phyloP scores from a whole-genome alignment of 768 basidiomycete species.

The Xerocomus spinulosus region DNA sequence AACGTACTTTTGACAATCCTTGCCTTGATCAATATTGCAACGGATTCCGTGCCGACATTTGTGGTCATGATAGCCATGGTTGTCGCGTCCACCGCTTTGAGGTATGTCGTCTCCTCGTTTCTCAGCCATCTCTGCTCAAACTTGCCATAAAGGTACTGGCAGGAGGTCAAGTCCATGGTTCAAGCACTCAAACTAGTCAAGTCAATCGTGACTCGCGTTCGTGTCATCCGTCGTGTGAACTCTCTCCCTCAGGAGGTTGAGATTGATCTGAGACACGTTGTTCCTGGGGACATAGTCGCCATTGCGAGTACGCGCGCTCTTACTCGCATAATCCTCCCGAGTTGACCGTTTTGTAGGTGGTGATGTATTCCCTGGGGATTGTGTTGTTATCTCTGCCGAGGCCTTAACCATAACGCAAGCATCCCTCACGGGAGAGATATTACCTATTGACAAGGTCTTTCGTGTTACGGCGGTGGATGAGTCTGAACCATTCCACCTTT shows the following conservation, averaged over 20 bases:
- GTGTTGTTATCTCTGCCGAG: conserved; percentile 31
- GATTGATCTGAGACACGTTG: conserved; percentile 28
- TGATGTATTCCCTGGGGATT: conserved; percentile 36
- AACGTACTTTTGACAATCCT: conserved; percentile 31
- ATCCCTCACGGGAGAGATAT: conserved; percentile 34
- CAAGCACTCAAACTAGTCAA: conserved; percentile 33
- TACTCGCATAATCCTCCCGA: not conserved
- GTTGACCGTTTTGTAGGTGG: conserved; percentile 18
- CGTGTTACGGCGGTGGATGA: conserved; percentile 13
- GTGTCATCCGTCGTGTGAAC: conserved; percentile 26
- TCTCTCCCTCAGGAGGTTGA: conserved; percentile 25
- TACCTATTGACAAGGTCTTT: conserved; percentile 31
- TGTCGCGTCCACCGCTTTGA: conserved; percentile 31
- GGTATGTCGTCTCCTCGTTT: conserved; percentile 13
- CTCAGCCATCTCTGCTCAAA: not conserved
- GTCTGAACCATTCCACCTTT: conserved; percentile 24
- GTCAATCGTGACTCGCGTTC: conserved; percentile 31
- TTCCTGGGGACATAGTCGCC: conserved; percentile 31
- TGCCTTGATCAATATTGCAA: conserved; percentile 31
- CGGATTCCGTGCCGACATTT: conserved; percentile 31
- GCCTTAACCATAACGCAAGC: conserved; percentile 33
- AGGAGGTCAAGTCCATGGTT: conserved; percentile 32
- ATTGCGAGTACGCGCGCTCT: conserved; percentile 24
- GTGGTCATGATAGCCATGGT: conserved; percentile 35
- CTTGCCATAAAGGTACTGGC: conserved; percentile 24